Base-by-base conservation (phyloP, 208 protist species). In the Leishmania lainsoni region DNA sequence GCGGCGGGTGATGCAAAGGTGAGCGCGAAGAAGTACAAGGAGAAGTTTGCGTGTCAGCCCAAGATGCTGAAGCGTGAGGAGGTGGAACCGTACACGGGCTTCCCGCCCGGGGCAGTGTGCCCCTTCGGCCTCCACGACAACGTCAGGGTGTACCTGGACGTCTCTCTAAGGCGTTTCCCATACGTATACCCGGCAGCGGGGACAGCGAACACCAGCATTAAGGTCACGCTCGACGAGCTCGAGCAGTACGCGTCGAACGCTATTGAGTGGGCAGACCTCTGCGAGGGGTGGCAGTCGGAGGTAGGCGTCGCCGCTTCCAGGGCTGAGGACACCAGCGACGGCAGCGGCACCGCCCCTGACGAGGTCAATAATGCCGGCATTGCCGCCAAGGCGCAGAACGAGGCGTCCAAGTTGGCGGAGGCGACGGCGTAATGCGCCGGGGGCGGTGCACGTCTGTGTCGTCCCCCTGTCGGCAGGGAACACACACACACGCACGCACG, bases 261-360 rank as follows among this genome's bases (percentile, higher is more conserved):
- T 84, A 85, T 93, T 29, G 92, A 93, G 87, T 95, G 92, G 92
- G 87, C 93, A 17, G 87, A 95, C 77, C 71, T 95, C 17, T 90
- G 89, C 69, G 81, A 89, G 9, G 89, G 80, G 39, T 92, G 89
- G 87, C 65, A 75, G 48, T 52, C 81, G n/a, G 68, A 10, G 20
- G 59, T 71, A 12, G 42, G 52, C 14, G 56, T 6, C 29, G 29
- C 48, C 51, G 72, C 72, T 6, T 4, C 42, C 26, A 58, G 32
- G 3, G 29, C 32, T 14, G 32, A 51, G n/a, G 56, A 56, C 22
- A 16, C 70, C 70, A 20, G n/a, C 48, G 17, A 20, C 22, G 68
- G 51, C 68, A 14, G 42, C 68, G 29, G n/a, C 22, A 48, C 20
- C 45, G 54, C 70, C 71, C 58, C 51, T 22, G 16, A 29, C 32